A percentile compares a stretch with the other conserved stretches of the same genome.
Evolutionary conservation across 177 flowering plant species (phyloP).

Genomic region (Telopea speciosissima): DNA sequence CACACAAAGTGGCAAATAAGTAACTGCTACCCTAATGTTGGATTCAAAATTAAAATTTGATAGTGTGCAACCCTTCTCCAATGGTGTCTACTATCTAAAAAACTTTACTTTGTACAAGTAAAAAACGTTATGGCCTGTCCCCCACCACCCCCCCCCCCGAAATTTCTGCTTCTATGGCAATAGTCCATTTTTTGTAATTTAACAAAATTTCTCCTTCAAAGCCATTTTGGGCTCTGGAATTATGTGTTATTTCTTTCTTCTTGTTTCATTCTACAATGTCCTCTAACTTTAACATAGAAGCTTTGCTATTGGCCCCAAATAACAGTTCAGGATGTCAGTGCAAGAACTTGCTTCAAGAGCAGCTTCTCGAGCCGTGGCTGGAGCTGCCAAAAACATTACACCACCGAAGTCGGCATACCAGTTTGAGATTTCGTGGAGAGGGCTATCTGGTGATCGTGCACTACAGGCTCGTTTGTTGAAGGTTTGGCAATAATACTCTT

Average conservation of each 20-base stretch:
- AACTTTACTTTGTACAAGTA: background rate
- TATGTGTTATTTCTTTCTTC: background rate
- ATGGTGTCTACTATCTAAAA: too few species aligned
- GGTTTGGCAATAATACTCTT: constrained; percentile 33
- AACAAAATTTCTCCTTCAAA: background rate
- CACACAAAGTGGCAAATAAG: too few species aligned
- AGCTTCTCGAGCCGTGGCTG: constrained; percentile 57
- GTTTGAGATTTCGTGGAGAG: constrained; percentile 87
- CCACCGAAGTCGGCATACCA: constrained; percentile 87
- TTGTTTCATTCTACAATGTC: background rate
- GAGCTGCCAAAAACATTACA: constrained; percentile 57
- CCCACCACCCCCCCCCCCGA: too few species aligned
- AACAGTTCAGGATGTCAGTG: constrained; percentile 47
- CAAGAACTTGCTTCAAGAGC: constrained; percentile 91
- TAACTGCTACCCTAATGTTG: too few species aligned
- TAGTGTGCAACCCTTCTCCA: too few species aligned
- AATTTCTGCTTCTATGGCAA: too few species aligned
- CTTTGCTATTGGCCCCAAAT: constrained; percentile 23
- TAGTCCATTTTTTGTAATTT: background rate
- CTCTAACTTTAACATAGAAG: constrained; percentile 26
- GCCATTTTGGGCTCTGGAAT: background rate
- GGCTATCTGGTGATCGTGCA: constrained; percentile 59
- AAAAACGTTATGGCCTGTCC: too few species aligned
- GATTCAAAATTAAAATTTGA: too few species aligned
- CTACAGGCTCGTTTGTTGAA: constrained; percentile 66